Conservation (phyloP, 768 basidiomycete species). For the Boletus subcaerulescens region DNA sequence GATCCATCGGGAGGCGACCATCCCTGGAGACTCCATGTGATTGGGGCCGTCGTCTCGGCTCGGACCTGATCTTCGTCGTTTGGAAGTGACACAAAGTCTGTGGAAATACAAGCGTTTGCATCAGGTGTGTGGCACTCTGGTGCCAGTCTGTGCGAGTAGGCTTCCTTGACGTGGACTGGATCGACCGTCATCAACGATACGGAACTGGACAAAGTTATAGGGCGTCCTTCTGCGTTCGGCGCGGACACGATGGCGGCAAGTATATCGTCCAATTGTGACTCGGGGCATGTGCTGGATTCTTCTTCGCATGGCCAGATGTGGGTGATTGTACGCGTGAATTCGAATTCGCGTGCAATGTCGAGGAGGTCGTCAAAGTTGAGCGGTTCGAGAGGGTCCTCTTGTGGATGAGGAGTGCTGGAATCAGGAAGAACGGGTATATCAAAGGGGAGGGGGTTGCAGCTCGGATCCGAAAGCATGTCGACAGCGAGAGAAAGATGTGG, state of each 20-base stretch:
- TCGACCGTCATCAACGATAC: neutral
- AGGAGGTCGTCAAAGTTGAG: slow-evolving; percentile 28
- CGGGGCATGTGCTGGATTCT: slow-evolving; percentile 4
- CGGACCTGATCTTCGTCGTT: slow-evolving; percentile 2
- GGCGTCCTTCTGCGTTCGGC: slow-evolving; percentile 2
- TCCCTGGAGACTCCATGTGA: slow-evolving; percentile 16
- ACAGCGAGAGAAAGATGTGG: slow-evolving; percentile 1
- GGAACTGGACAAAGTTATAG: neutral
- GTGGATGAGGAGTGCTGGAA: neutral
- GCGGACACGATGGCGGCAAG: slow-evolving; percentile 9
- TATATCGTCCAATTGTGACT: slow-evolving; percentile 19
- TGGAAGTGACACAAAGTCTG: neutral
- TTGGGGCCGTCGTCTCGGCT: neutral
- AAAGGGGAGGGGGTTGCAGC: slow-evolving; percentile 2
- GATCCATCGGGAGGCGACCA: slow-evolving; percentile 28
- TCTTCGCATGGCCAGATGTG: slow-evolving; percentile 20
- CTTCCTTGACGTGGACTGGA: neutral
- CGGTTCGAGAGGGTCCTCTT: slow-evolving; percentile 2
- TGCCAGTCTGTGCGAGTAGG: neutral
- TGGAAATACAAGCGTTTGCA: neutral
- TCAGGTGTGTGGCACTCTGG: neutral
- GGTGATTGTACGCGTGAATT: slow-evolving; percentile 23
- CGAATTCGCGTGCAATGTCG: slow-evolving; percentile 29
- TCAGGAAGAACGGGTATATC: slow-evolving; percentile 2
- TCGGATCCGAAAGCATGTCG: slow-evolving; percentile 25